These are phyloP conservation scores for Wickerhamiella spandovensis DNA, from an alignment of 805 yeast genomes.

Conservation along the genomic window DNA sequence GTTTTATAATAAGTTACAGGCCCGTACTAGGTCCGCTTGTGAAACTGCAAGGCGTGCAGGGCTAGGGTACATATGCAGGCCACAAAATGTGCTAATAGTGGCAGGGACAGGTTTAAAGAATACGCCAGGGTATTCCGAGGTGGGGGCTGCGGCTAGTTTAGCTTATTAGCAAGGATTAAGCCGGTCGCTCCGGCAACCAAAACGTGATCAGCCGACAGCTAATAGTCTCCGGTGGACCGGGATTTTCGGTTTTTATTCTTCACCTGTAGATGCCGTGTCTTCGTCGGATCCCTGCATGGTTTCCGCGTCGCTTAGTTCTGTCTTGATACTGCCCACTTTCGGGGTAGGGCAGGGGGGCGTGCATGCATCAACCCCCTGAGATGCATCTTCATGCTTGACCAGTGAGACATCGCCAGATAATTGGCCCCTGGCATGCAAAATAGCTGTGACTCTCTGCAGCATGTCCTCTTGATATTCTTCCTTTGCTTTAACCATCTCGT, in stretches of 20 bases:
- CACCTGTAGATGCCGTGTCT: neutral
- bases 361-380: neutral
- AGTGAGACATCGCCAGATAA: neutral
- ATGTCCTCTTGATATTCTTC: conserved; percentile 7
- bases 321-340: neutral
- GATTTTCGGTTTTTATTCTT: neutral
- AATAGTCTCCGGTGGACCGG: too few species aligned
- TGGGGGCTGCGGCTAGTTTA: neutral
- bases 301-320: neutral
- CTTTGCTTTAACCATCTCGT: conserved; percentile 13
- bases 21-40: neutral
- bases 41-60: neutral
- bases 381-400: neutral
- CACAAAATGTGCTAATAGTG: neutral
- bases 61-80: neutral
- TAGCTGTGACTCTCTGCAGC: conserved; percentile 9
- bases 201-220: too few species aligned
- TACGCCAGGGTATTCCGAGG: neutral
- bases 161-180: too few species aligned
- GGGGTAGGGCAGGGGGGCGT: neutral
- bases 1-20: neutral
- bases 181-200: too few species aligned
- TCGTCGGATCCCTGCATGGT: neutral
- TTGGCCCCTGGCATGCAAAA: conserved; percentile 10
- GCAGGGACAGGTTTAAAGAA: neutral